Evolutionary conservation across 352 stramenopile genomes (phyloP), one percentile per base, ranked within the genome.

Genomic region (Pythium brassicae): DNA sequence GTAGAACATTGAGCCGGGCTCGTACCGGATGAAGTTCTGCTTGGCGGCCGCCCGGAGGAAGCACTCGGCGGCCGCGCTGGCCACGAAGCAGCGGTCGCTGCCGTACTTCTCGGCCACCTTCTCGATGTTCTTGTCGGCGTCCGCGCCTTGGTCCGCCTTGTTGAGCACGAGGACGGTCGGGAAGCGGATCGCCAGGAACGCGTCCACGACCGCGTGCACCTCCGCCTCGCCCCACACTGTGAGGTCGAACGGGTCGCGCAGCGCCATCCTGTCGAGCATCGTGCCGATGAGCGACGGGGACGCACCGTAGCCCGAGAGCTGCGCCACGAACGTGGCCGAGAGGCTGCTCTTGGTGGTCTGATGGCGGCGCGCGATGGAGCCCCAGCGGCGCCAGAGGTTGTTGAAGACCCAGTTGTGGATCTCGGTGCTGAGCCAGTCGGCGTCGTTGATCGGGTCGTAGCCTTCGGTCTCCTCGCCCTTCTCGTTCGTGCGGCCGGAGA

Each of bases 321-420:
- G 83, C 0, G 65, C 78, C 14, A 92, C 55, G 40, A 95, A 86
- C 15, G 86, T 95, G 35, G 56, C 74, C 17, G 71, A 57, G 22
- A 91, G 52, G 57, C 71, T 86, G 59, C 76, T 84, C 58, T 92
- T 89, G 9, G 82, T 91, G 1, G 84, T 74, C 35, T 71, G 59
- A 59, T 96, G 86, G 50, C 83, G 71, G 23, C 87, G 71, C 11
- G 78, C 75, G 60, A 96, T 93, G 8, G 82, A 89, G 7, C 59
- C 63, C 87, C 87, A 96, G 39, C 80, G 77, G 49, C 78, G 86
- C 83, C 83, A 94, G 11, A 96, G 74, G 54, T 96, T 96, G 57
- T 76, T 91, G 57, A 87, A 96, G 14, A 96, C 74, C 87, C 87
- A 96, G 57, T 83, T 77, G 57, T 96, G 83, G 59, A 96, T 94